Conservation (phyloP, 2,329 filamentous ascomycete species). For the Xylaria digitata region DNA sequence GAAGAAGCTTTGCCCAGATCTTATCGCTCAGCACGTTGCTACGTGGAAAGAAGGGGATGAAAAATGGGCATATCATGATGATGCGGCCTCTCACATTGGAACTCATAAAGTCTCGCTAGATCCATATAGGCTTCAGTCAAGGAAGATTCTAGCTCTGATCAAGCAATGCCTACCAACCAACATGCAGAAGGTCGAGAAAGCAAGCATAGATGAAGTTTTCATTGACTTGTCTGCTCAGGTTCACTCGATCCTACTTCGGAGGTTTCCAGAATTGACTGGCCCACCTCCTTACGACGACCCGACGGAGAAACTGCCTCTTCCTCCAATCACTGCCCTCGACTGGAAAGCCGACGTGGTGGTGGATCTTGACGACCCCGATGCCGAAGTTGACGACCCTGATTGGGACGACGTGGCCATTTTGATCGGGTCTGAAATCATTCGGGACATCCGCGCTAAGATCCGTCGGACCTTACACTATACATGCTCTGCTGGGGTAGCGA, state of each 20-base stretch:
- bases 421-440: slow-evolving; percentile 89
- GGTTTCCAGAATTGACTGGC: slow-evolving; percentile 77
- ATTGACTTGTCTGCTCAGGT: slow-evolving; percentile 89
- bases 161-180: slow-evolving; percentile 76
- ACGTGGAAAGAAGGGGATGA: slow-evolving; percentile 94
- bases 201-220: slow-evolving; percentile 95
- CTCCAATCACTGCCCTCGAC: slow-evolving; percentile 75
- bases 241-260: slow-evolving; percentile 76
- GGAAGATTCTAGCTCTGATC: slow-evolving; percentile 82
- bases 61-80: slow-evolving; percentile 89
- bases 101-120: slow-evolving; percentile 96
- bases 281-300: slow-evolving; percentile 80
- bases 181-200: slow-evolving; percentile 86
- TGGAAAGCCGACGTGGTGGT: slow-evolving; percentile 87
- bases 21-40: slow-evolving; percentile 91
- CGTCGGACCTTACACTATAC: slow-evolving; percentile 82
- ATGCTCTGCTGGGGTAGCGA: slow-evolving; percentile 87
- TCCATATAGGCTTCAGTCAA: slow-evolving; percentile 86
- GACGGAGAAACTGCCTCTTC: slow-evolving; percentile 76
- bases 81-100: slow-evolving; percentile 81
- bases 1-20: slow-evolving; percentile 83
- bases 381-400: slow-evolving; percentile 84
- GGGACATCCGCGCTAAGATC: slow-evolving; percentile 76
- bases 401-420: slow-evolving; percentile 95
- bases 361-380: slow-evolving; percentile 77